These are phyloP conservation scores for Sporisorium graminicola DNA, from an alignment of 1,284 basidiomycete genomes.

Conservation along the genomic window DNA sequence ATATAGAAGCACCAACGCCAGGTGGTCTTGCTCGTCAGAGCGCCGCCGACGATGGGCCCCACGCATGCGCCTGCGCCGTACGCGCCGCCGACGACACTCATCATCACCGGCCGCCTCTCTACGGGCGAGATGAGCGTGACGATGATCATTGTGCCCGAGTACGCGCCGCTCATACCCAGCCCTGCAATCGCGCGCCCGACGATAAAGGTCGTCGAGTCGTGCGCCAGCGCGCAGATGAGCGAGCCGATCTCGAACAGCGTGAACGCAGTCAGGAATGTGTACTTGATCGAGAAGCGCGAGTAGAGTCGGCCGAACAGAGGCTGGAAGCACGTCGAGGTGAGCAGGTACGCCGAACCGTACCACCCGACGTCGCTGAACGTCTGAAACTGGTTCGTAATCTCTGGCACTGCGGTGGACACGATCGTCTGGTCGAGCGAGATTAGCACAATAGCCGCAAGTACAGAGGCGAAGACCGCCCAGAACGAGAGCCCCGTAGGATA, in stretches of 20 bases:
- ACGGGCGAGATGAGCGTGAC: conserved; percentile 44
- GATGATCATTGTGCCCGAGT: conserved; percentile 55
- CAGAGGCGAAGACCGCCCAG: conserved; percentile 17
- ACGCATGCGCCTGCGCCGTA: conserved; percentile 53
- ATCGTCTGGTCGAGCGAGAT: conserved; percentile 55
- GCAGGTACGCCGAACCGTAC: conserved; percentile 58
- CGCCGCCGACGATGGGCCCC: conserved; percentile 51
- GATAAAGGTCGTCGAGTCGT: conserved; percentile 56
- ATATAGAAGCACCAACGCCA: conserved; percentile 66
- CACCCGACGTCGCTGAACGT: conserved; percentile 55
- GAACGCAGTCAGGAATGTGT: conserved; percentile 42
- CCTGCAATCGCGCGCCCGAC: conserved; percentile 59
- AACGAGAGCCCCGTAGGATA: conserved; percentile 5
- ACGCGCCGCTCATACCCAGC: conserved; percentile 56
- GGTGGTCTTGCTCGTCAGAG: conserved; percentile 50
- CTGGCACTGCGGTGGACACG: conserved; percentile 59
- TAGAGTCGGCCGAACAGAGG: conserved; percentile 58
- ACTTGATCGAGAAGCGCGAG: conserved; percentile 56
- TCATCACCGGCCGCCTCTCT: conserved; percentile 39
- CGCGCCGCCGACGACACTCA: conserved; percentile 37
- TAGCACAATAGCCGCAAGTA: conserved; percentile 16
- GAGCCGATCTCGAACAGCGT: conserved; percentile 57
- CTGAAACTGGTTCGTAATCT: conserved; percentile 55
- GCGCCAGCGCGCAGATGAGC: conserved; percentile 58
- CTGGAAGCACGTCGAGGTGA: conserved; percentile 60